Percentiles rank a stretch among this genome's conserved stretches.
Conservation (phyloP, 306 rosid species). For the Cucumis cinereus region DNA sequence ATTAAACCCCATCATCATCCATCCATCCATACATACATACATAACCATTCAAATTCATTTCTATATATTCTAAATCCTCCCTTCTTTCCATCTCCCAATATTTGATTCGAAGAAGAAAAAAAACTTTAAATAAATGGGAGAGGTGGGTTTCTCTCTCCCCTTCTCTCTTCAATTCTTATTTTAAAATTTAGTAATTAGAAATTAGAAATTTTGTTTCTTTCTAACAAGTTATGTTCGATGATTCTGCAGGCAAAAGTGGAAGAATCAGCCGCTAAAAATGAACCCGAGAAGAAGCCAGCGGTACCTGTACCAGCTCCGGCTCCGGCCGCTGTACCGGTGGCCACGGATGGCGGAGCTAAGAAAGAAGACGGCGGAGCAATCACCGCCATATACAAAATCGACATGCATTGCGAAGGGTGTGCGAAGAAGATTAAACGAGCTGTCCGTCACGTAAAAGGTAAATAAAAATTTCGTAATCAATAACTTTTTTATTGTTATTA, state of each 20-base stretch:
- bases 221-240: background rate
- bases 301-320: background rate
- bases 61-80: background rate
- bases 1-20: background rate
- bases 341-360: slow-evolving; percentile 10
- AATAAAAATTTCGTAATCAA: background rate
- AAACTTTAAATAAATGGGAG: background rate
- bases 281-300: slow-evolving; percentile 49
- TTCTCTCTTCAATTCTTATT: background rate
- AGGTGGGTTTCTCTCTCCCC: background rate
- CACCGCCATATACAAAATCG: slow-evolving; percentile 49
- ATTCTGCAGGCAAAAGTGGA: slow-evolving; percentile 29
- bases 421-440: slow-evolving; percentile 52
- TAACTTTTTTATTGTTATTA: background rate
- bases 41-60: background rate
- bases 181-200: background rate
- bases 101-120: background rate
- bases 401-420: slow-evolving; percentile 84
- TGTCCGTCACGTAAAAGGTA: slow-evolving; percentile 45
- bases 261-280: slow-evolving; percentile 22
- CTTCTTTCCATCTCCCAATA: background rate
- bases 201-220: background rate
- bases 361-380: slow-evolving; percentile 31
- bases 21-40: background rate
- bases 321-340: slow-evolving; percentile 14